Evolutionary conservation across 768 basidiomycete genomes (phyloP), one percentile per base, ranked within the genome.

Genomic region (Pisolithus orientalis): DNA sequence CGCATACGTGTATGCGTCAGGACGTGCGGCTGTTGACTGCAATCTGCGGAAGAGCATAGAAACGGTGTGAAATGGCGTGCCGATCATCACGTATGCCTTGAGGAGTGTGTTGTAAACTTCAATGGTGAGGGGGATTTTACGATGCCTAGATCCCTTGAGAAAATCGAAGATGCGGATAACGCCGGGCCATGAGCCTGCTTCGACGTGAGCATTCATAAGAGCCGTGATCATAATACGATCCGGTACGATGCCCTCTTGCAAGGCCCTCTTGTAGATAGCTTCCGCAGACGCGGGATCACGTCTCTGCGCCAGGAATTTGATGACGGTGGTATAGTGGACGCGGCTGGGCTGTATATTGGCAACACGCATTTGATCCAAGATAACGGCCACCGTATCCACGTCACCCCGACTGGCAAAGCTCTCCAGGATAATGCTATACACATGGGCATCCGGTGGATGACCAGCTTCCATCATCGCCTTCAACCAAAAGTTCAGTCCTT

Each of bases 201-300:
- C 83, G 46, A 90, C 85, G 61, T 94, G 82, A 0, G 87, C 91
- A 59, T 89, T 82, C 83, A 97, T 83, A 46, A 95, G 65, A 6
- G 85, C 70, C 13, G 80, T 77, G 57, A 84, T 72, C 84, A 91
- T 84, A 38, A 65, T 70, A 34, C 74, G 72, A 63, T 89, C 84
- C 3, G 86, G 87, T 14, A 68, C 64, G 50, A 91, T 61, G 14
- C 83, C 83, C 38, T 85, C 81, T 14, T 66, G 61, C 43, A 90
- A 45, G 0, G 87, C 87, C 40, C 75, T 78, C 66, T 78, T 72
- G 70, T 82, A 90, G 46, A 89, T 66, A 10, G 74, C 73, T 61
- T 89, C 83, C 1, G 88, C 88, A 25, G 80, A 80, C 11, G 77
- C 66, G 0, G 80, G 72, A 61, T 93, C 87, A 51, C 74, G 73